A percentile compares a stretch with the other conserved stretches of the same genome.
phyloP scores from a whole-genome alignment of 257 asterid species.

The Ajuga chamaepitys region DNA sequence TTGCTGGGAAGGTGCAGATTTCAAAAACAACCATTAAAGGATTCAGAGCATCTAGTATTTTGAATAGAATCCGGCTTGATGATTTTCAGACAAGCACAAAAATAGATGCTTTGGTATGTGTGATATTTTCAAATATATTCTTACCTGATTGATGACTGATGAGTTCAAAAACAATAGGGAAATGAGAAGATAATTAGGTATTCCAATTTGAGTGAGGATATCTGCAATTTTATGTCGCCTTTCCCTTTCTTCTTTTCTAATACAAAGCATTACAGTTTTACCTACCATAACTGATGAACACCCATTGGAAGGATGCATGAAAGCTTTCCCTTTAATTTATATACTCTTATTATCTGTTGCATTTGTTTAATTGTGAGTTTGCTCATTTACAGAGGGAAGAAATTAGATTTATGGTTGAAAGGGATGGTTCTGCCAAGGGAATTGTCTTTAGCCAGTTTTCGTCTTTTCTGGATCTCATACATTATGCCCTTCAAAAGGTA shows the following conservation, averaged over 20 bases:
- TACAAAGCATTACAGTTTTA: neutral
- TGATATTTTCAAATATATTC: neutral
- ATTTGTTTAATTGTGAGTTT: conserved; percentile 9
- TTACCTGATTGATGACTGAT: neutral
- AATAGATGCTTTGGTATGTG: conserved; percentile 92
- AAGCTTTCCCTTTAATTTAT: no score
- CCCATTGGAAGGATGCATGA: no score
- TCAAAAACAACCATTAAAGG: conserved; percentile 58
- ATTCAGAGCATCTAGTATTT: conserved; percentile 70
- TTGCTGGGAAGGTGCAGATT: conserved; percentile 39
- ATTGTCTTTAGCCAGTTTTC: conserved; percentile 96
- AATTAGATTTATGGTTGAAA: conserved; percentile 85
- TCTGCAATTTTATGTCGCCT: neutral
- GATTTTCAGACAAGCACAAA: conserved; percentile 88
- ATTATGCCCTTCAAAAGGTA: conserved; percentile 79
- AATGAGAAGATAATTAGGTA: neutral
- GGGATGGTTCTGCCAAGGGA: conserved; percentile 97
- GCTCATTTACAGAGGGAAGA: conserved; percentile 76
- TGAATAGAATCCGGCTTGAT: conserved; percentile 65
- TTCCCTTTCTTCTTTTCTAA: neutral
- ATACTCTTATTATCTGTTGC: neutral
- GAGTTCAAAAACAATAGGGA: neutral
- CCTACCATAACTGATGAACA: neutral
- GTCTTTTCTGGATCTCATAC: conserved; percentile 90
- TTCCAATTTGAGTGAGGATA: neutral